Evolutionary conservation across 257 asterid genomes (phyloP).

Genomic region (Solanum piurae): DNA sequence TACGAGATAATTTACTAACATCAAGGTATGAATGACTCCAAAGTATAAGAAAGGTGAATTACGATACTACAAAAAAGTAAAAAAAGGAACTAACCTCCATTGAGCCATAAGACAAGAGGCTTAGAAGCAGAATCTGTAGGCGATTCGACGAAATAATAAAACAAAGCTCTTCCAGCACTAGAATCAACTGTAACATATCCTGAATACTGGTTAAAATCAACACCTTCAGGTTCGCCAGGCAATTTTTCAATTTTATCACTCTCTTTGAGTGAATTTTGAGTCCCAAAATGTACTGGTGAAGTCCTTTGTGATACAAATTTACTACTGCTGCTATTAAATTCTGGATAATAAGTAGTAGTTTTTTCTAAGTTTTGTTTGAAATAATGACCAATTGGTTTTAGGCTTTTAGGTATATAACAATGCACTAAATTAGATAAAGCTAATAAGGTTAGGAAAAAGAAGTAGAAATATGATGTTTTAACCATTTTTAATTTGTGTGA

Average conservation of each 20-base stretch:
- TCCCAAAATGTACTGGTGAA: neutral
- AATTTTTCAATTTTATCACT: neutral
- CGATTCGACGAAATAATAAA: constrained; percentile 44
- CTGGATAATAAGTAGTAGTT: neutral
- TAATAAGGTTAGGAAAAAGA: neutral
- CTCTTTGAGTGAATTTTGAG: constrained; percentile 5
- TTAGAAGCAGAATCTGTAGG: constrained; percentile 15
- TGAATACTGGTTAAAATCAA: constrained; percentile 33
- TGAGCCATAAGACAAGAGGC: constrained; percentile 44
- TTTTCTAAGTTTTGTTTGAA: neutral
- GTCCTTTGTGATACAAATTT: neutral
- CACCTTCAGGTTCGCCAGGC: constrained; percentile 39
- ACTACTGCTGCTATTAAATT: neutral
- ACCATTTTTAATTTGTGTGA: neutral
- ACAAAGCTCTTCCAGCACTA: constrained; percentile 26
- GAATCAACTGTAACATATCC: constrained; percentile 43
- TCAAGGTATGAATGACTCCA: too few relatives aligned
- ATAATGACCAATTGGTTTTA: neutral
- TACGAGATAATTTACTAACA: too few relatives aligned
- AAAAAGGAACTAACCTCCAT: constrained; percentile 27
- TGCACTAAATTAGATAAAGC: neutral
- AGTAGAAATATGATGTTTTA: neutral
- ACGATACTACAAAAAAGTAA: neutral
- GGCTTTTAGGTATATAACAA: neutral
- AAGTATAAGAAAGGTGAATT: neutral